Percentiles rank a stretch among this genome's conserved stretches.
Conservation (phyloP, 2,329 filamentous ascomycete genomes). For the Alternaria solani region DNA sequence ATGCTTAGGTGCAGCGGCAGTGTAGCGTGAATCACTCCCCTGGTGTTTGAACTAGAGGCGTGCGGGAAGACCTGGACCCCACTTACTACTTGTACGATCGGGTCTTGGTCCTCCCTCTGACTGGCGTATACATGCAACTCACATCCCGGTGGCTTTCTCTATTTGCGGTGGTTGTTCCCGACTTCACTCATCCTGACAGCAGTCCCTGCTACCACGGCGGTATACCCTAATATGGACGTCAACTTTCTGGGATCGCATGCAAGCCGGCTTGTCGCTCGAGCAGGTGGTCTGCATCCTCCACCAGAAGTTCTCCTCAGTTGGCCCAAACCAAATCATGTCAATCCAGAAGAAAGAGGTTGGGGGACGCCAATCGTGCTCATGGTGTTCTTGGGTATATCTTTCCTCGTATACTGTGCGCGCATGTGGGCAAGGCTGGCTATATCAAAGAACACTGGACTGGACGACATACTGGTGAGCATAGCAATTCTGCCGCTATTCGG, state of each 20-base stretch:
- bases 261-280: constrained; percentile 29
- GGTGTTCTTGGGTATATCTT: constrained; percentile 51
- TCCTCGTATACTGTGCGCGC: constrained; percentile 54
- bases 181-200: neutral
- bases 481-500: constrained; percentile 52
- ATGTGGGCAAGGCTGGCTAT: constrained; percentile 58
- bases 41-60: constrained; percentile 14
- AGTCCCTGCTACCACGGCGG: neutral
- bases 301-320: constrained; percentile 53
- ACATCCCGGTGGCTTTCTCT: constrained; percentile 1
- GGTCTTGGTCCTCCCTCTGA: constrained; percentile 4
- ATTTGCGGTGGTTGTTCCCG: constrained; percentile 6
- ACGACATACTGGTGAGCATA: constrained; percentile 57
- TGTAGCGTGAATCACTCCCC: constrained; percentile 12
- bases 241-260: constrained; percentile 7
- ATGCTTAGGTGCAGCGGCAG: neutral
- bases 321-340: constrained; percentile 58
- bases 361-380: constrained; percentile 54
- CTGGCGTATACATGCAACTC: constrained; percentile 21
- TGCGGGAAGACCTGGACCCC: constrained; percentile 15
- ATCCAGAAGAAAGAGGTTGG: constrained; percentile 57
- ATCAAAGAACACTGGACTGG: constrained; percentile 56
- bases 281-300: constrained; percentile 50
- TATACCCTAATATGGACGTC: constrained; percentile 14
- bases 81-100: constrained; percentile 15